Evolutionary conservation across 805 yeast genomes (phyloP).

Genomic region (Candida piceae): DNA sequence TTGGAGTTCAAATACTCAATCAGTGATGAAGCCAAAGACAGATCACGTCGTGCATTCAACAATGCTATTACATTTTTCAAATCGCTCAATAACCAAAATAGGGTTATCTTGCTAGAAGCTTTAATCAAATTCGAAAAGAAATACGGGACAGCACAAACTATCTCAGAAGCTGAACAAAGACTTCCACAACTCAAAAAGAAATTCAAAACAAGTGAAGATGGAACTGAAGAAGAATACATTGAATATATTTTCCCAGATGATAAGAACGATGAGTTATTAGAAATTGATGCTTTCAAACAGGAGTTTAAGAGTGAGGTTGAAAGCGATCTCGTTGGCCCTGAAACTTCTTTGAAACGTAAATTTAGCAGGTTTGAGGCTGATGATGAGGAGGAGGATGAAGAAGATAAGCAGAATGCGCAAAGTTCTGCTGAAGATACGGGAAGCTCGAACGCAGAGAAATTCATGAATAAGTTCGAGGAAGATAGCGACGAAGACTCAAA

Average conservation of each 20-base stretch:
- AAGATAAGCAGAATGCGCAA: background rate
- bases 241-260: conserved; percentile 71
- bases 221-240: conserved; percentile 46
- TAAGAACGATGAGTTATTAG: conserved; percentile 22
- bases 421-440: too few species aligned
- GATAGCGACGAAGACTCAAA: conserved; percentile 1
- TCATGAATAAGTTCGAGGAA: conserved; percentile 2
- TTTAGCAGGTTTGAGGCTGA: conserved; percentile 5
- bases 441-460: background rate
- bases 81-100: conserved; percentile 33
- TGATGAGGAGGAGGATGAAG: background rate
- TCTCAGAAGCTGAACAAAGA: conserved; percentile 35
- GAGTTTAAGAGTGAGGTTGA: conserved; percentile 4
- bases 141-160: conserved; percentile 48
- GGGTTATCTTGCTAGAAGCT: conserved; percentile 54
- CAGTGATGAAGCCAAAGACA: conserved; percentile 36
- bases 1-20: conserved; percentile 49
- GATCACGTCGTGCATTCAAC: conserved; percentile 53
- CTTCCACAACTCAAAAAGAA: conserved; percentile 52
- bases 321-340: conserved; percentile 4
- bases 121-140: conserved; percentile 57
- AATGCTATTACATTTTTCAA: conserved; percentile 46
- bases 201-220: conserved; percentile 35
- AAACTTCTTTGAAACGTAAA: too few species aligned
- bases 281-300: conserved; percentile 6